These are phyloP conservation scores for Calycina herbarum DNA, from an alignment of 2,329 filamentous ascomycete species.

Conservation along the genomic window DNA sequence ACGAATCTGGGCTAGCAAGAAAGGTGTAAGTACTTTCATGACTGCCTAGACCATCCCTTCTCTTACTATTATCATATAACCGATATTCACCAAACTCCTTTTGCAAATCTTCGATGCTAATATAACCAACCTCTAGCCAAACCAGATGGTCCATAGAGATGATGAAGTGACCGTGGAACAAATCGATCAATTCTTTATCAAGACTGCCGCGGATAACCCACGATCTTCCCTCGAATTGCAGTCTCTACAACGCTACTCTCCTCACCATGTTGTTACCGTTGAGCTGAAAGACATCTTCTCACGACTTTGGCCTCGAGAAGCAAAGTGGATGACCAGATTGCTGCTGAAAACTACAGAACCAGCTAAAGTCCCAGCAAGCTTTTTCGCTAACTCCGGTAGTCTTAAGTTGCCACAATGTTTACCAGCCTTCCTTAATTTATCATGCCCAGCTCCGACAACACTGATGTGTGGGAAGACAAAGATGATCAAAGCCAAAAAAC, in stretches of 20 bases:
- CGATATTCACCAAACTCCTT: constrained; percentile 7
- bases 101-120: not conserved
- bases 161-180: constrained; percentile 55
- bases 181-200: constrained; percentile 65
- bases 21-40: constrained; percentile 21
- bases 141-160: not conserved
- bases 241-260: constrained; percentile 24
- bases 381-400: constrained; percentile 53
- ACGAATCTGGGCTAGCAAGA: constrained; percentile 25
- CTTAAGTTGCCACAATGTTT: constrained; percentile 50
- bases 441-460: constrained; percentile 49
- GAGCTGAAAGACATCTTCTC: constrained; percentile 58
- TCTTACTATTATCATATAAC: not conserved
- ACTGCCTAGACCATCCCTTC: constrained; percentile 19
- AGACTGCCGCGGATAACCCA: constrained; percentile 64
- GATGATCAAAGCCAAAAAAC: constrained; percentile 8
- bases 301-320: constrained; percentile 64
- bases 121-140: not conserved
- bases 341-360: constrained; percentile 76
- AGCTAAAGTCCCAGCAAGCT: constrained; percentile 56
- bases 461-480: constrained; percentile 27
- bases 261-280: constrained; percentile 33
- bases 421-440: constrained; percentile 52
- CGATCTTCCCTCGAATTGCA: constrained; percentile 70
- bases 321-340: constrained; percentile 84